Percentiles rank a stretch among this genome's conserved stretches.
Evolutionary conservation across 108 stramenopile genomes (phyloP).

Genomic region (Nitzschia palea): DNA sequence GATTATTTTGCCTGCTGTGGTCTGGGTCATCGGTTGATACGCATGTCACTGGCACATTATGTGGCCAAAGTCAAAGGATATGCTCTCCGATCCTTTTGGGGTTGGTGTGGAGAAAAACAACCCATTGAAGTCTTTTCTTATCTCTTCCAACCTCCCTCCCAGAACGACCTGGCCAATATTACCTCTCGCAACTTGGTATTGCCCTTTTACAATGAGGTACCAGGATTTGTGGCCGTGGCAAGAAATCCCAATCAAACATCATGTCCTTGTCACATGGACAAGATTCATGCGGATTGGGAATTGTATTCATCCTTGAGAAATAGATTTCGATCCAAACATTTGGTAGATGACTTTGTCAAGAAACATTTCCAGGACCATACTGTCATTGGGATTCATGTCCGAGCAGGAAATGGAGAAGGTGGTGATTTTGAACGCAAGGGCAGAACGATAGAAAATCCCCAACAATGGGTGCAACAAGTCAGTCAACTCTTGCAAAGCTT

Average conservation of each 20-base stretch:
- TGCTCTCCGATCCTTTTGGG: constrained; percentile 26
- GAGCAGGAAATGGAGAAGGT: constrained; percentile 55
- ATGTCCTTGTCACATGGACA: constrained; percentile 23
- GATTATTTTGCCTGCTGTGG: constrained; percentile 37
- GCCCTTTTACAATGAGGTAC: constrained; percentile 30
- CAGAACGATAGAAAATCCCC: constrained; percentile 31
- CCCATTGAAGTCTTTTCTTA: constrained; percentile 36
- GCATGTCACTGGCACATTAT: constrained; percentile 30
- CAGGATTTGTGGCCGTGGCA: constrained; percentile 14
- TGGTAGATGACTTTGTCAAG: constrained; percentile 21
- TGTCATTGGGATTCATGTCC: constrained; percentile 55
- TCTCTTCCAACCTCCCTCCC: constrained; percentile 12
- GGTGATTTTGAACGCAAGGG: constrained; percentile 41
- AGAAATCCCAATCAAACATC: neutral
- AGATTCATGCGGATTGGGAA: constrained; percentile 31
- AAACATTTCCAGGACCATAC: constrained; percentile 2
- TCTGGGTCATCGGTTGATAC: constrained; percentile 29
- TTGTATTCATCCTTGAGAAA: constrained; percentile 22
- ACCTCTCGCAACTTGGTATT: constrained; percentile 5
- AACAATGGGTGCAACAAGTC: constrained; percentile 13
- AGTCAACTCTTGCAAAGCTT: constrained; percentile 5
- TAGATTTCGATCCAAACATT: constrained; percentile 24
- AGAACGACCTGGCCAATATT: constrained; percentile 11
- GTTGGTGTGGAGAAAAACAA: constrained; percentile 30
- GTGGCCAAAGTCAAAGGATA: constrained; percentile 20